Base-by-base conservation (phyloP, 106 monocot species). In the Phalaenopsis equestris region DNA sequence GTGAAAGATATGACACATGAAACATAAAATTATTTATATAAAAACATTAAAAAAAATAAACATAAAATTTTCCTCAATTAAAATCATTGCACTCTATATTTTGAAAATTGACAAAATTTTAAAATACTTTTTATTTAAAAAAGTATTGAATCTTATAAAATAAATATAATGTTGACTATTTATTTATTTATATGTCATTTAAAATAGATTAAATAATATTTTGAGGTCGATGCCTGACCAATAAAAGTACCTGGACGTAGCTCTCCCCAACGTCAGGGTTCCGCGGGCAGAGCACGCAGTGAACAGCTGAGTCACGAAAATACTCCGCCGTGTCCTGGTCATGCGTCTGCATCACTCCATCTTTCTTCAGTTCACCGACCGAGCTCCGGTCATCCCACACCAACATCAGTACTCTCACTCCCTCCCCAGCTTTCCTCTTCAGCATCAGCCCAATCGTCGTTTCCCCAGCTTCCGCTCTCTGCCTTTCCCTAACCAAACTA, bases 351-450 rank as follows among this genome's bases (percentile, higher is more conserved):
- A 87, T 87, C 15, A 87, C n/a, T 16, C 87, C 87, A 37, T 84
- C 87, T 36, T 77, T 84, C 72, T 83, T 88, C 37, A 84, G 18
- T 5, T 47, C 80, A 8, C 81, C 73, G 30, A 85, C 76, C 18
- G 88, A 88, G 17, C 82, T 88, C 68, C 88, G 72, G 72, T 88
- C 88, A 42, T 85, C 80, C 88, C 88, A 88, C 15, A 88, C 88
- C 5, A 88, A 80, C 77, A 88, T 73, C 6, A 88, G 82, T 0
- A 88, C 88, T 10, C 83, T 80, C 21, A 88, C 85, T 10, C 85
- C 85, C 47, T 85, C 77, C n/a, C 56, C 14, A 8, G 88, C 88
- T 47, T 88, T 88, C 83, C 16, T 56, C 74, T 85, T 85, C 18
- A 88, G 88, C 43, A 88, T 70, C 83, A 85, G 80, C 19, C 88